Conservation (phyloP, 2,329 filamentous ascomycete species). For the Didymella pinodella region DNA sequence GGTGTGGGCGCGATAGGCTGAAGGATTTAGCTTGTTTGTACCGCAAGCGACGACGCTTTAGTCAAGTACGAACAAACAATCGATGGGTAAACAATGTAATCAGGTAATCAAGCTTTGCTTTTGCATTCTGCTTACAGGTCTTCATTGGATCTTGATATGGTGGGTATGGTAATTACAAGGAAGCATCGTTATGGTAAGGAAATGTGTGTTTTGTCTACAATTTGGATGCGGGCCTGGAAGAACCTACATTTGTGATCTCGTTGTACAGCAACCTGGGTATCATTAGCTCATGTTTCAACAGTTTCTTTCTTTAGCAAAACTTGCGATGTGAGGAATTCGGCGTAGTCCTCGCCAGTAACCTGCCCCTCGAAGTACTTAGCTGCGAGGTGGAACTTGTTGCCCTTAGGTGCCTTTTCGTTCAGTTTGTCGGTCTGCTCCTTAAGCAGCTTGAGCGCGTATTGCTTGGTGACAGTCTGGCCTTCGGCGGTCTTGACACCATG, state of each 20-base stretch:
- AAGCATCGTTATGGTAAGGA: slow-evolving; percentile 6
- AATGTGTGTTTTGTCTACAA: slow-evolving; percentile 38
- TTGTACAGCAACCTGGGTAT: slow-evolving; percentile 77
- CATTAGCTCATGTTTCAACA: slow-evolving; percentile 18
- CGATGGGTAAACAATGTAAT: neutral
- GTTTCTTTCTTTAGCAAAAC: slow-evolving; percentile 41
- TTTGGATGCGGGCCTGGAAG: slow-evolving; percentile 63
- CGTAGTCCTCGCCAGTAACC: slow-evolving; percentile 96
- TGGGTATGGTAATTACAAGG: slow-evolving; percentile 21
- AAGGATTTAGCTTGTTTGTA: slow-evolving; percentile 4
- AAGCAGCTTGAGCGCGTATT: slow-evolving; percentile 84
- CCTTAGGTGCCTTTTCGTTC: slow-evolving; percentile 76
- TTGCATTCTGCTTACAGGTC: slow-evolving; percentile 19
- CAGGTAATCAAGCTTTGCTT: slow-evolving; percentile 10
- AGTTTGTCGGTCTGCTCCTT: slow-evolving; percentile 84
- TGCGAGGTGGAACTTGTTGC: slow-evolving; percentile 90
- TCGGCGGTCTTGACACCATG: slow-evolving; percentile 78
- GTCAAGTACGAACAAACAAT: neutral
- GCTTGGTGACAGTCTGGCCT: slow-evolving; percentile 92
- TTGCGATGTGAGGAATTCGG: slow-evolving; percentile 90
- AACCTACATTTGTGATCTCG: slow-evolving; percentile 79
- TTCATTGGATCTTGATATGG: slow-evolving; percentile 8
- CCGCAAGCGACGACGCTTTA: neutral
- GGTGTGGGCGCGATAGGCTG: slow-evolving; percentile 16
- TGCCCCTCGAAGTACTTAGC: slow-evolving; percentile 92